phyloP scores from a whole-genome alignment of 2,329 filamentous ascomycete genomes.

The Akanthomyces dipterigenus region DNA sequence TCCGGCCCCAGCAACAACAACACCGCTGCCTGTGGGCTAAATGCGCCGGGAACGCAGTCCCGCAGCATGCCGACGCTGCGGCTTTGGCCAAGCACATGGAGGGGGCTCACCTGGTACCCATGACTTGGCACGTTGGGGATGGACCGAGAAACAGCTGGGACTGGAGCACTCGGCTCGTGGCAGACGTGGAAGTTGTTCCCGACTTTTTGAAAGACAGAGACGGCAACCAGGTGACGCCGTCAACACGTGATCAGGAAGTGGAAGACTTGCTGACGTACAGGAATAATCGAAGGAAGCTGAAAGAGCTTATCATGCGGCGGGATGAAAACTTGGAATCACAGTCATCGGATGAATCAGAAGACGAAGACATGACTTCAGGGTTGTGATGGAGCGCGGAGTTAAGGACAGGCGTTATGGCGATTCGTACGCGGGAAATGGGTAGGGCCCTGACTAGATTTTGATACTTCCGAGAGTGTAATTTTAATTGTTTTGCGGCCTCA shows the following conservation, averaged over 20 bases:
- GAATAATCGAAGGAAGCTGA: constrained; percentile 38
- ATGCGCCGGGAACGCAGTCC: constrained; percentile 19
- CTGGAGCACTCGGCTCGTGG: constrained; percentile 16
- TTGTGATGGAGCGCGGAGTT: neutral
- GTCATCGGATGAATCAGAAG: neutral
- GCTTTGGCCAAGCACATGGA: constrained; percentile 47
- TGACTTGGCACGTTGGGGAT: constrained; percentile 54
- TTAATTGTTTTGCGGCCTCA: neutral
- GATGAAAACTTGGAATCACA: constrained; percentile 34
- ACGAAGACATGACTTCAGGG: neutral
- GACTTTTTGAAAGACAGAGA: constrained; percentile 44
- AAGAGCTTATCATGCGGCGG: constrained; percentile 34
- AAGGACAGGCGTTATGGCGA: neutral
- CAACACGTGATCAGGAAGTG: constrained; percentile 42
- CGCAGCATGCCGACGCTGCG: constrained; percentile 29
- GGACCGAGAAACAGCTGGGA: constrained; percentile 40
- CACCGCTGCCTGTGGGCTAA: constrained; percentile 26
- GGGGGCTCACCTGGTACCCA: constrained; percentile 43
- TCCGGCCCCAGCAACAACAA: constrained; percentile 5
- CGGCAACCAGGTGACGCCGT: constrained; percentile 54
- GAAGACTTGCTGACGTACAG: constrained; percentile 41
- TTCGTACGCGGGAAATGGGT: neutral
- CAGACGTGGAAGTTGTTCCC: constrained; percentile 26
- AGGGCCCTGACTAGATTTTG: neutral
- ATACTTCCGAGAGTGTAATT: neutral